Conservation (phyloP, 306 rosid genomes). For the Fragaria nilgerrensis region DNA sequence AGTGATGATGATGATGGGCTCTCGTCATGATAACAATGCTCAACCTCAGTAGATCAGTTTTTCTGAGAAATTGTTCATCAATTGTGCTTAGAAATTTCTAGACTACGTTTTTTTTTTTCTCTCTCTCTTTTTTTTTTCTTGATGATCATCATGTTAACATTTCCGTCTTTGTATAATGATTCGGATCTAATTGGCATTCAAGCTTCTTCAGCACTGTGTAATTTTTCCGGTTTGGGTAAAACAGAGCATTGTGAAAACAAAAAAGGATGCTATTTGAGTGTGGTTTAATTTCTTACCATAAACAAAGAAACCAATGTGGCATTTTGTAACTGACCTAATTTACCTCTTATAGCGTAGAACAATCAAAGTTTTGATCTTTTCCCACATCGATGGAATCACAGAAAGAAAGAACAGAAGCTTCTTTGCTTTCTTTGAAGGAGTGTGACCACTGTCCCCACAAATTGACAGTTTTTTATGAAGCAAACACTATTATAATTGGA, state of each 20-base stretch:
- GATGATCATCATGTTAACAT: neutral
- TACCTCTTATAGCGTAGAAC: neutral
- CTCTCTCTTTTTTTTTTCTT: neutral
- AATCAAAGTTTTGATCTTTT: neutral
- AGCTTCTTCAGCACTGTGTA: neutral
- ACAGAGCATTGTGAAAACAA: neutral
- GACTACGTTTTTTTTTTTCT: neutral
- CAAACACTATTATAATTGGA: neutral
- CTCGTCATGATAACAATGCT: neutral
- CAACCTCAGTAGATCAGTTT: neutral
- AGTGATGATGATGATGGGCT: conserved; percentile 86
- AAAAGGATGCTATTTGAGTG: too few relatives aligned
- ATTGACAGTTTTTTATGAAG: neutral
- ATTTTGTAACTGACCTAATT: neutral
- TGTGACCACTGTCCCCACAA: conserved; percentile 3
- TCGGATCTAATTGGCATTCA: conserved; percentile 1
- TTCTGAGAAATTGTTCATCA: neutral
- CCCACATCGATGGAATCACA: neutral
- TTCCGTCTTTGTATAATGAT: conserved; percentile 6
- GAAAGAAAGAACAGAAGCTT: neutral
- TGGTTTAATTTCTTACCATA: neutral
- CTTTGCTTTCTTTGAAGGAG: neutral
- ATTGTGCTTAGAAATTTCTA: neutral
- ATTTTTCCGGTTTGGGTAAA: neutral
- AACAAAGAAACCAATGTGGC: neutral